phyloP scores from a whole-genome alignment of 768 basidiomycete genomes.

The Boletus rufocinnamomeus region DNA sequence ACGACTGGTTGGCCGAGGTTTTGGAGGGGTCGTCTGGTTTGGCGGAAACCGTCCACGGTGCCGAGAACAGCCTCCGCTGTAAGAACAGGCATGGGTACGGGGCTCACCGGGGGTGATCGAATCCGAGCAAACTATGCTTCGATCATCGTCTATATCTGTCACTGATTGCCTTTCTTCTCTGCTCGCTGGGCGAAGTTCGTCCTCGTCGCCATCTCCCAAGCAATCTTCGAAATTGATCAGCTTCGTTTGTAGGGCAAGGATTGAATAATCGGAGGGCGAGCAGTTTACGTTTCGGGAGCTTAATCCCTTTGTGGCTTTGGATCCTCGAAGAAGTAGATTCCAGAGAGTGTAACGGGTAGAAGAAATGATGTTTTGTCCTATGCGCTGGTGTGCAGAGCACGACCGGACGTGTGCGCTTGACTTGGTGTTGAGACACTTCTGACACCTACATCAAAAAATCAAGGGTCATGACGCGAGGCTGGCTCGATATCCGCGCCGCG shows the following conservation, averaged over 20 bases:
- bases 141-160: neutral
- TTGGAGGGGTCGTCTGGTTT: neutral
- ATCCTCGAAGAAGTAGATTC: neutral
- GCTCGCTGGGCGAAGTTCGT: neutral
- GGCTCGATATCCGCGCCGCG: too few relatives aligned
- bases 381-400: neutral
- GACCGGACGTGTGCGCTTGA: neutral
- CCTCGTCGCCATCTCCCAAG: neutral
- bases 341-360: neutral
- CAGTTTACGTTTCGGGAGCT: neutral
- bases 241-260: neutral
- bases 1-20: neutral
- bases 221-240: neutral
- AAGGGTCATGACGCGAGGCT: too few relatives aligned
- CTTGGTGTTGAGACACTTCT: too few relatives aligned
- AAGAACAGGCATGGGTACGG: neutral
- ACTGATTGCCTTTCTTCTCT: neutral
- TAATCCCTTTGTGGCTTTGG: neutral
- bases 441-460: too few relatives aligned
- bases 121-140: neutral
- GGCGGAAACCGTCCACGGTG: neutral
- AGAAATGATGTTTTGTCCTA: neutral
- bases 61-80: neutral
- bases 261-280: neutral
- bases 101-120: neutral